phyloP scores from a whole-genome alignment of 2,329 filamentous ascomycete genomes.

The Colletotrichum caudatum region DNA sequence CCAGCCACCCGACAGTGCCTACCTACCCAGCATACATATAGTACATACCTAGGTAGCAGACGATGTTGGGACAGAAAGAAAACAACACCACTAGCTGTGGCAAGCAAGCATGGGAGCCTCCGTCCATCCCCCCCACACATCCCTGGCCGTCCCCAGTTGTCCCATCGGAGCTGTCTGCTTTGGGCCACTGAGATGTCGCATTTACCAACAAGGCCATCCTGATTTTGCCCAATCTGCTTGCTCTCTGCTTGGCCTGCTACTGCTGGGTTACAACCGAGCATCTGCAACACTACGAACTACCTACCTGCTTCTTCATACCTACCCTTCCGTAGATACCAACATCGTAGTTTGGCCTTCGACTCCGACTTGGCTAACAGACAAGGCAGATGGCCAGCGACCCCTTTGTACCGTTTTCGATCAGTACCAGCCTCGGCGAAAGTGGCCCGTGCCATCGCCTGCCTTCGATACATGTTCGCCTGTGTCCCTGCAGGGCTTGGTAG shows the following conservation, averaged over 20 bases:
- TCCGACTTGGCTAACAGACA: background rate
- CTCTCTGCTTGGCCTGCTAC: background rate
- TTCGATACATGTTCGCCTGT: conserved; percentile 2
- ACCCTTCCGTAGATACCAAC: background rate
- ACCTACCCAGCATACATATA: too few species aligned
- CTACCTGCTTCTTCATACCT: background rate
- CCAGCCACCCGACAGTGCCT: background rate
- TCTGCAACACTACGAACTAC: background rate
- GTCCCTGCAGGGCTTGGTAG: conserved; percentile 18
- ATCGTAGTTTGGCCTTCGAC: background rate
- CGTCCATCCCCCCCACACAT: background rate
- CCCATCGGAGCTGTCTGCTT: conserved; percentile 5
- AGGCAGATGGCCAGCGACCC: background rate
- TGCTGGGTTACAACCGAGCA: background rate
- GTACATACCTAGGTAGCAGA: background rate
- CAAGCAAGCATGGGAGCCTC: background rate
- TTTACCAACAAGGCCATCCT: background rate
- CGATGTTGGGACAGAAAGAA: background rate
- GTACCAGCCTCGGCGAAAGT: conserved; percentile 6
- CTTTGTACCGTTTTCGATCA: conserved; percentile 5
- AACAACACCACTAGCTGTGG: background rate
- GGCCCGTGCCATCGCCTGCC: background rate
- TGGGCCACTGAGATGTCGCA: conserved; percentile 4
- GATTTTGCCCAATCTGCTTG: conserved; percentile 1
- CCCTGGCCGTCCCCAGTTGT: background rate